Evolutionary conservation across 108 stramenopile genomes (phyloP), one percentile per base, ranked within the genome.

Genomic region (Cylindrotheca fusiformis): DNA sequence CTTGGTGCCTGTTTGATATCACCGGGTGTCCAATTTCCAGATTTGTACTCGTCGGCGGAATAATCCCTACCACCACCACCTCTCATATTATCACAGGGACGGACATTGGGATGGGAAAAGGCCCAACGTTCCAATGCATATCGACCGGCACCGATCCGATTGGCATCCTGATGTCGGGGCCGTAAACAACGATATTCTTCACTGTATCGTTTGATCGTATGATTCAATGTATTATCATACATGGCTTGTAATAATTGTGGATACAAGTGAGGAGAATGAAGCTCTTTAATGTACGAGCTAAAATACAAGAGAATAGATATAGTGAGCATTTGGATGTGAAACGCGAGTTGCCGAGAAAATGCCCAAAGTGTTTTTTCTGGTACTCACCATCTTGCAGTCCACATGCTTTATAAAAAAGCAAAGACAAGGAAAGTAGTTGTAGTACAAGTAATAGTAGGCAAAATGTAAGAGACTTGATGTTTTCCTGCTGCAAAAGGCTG

Each of bases 61-160:
- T 45, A 26, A 32, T 46, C 55, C n/a, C n/a, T n/a, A n/a, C n/a
- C n/a, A n/a, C n/a, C n/a, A 28, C 41, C 52, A 1, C 54, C 28
- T 1, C 54, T 41, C 24, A 49, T 63, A 52, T 63, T 49, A 31
- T 58, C 48, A 45, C 67, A 68, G 2, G 67, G 67, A 52, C 56
- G 59, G 14, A 68, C 57, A 41, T 59, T 4, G 48, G 67, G 67
- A 59, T 68, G 67, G 20, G 57, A 59, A 20, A 59, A 44, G 1
- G 58, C 44, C 67, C 67, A 68, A 44, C 29, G 27, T 30, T 68
- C 67, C 47, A 59, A 29, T 28, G 67, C 67, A 59, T 59, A 59
- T 26, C 67, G 67, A 22, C 58, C 67, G n/a, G 59, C 3, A 3
- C 67, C 67, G 49, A 62, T 44, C 23, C 41, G 32, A 31, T 59